phyloP scores from a whole-genome alignment of 2,329 filamentous ascomycete species.

The Fusarium phyllophilum region DNA sequence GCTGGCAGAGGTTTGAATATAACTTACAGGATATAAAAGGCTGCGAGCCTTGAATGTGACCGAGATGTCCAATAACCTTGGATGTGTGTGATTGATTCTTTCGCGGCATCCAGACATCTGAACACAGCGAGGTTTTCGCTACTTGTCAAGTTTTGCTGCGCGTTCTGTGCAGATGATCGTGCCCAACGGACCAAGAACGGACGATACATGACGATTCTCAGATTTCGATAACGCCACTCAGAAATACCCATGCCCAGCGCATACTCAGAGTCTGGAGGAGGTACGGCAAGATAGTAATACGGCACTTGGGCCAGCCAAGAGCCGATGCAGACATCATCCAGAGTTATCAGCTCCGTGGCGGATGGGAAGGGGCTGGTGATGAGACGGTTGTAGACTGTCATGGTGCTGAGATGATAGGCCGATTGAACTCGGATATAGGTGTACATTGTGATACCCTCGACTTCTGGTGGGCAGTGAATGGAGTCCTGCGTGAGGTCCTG shows the following conservation, averaged over 20 bases:
- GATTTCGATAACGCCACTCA: conserved; percentile 21
- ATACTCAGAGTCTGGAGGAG: conserved; percentile 10
- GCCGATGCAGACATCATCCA: conserved; percentile 24
- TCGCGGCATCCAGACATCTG: conserved; percentile 22
- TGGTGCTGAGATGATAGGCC: conserved; percentile 29
- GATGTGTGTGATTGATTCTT: conserved; percentile 17
- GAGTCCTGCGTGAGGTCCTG: conserved; percentile 21
- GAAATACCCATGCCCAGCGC: conserved; percentile 24
- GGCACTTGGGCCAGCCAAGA: conserved; percentile 29
- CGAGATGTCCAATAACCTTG: conserved; percentile 24
- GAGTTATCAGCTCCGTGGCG: conserved; percentile 20
- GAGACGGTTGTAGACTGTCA: conserved; percentile 27
- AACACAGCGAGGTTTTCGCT: conserved; percentile 25
- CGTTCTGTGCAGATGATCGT: neutral
- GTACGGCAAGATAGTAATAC: conserved; percentile 12
- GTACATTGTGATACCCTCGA: conserved; percentile 23
- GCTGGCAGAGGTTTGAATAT: fast-evolving
- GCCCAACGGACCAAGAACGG: conserved; percentile 30
- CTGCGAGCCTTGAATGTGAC: conserved; percentile 17
- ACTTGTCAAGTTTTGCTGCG: conserved; percentile 20
- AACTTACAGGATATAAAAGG: conserved; percentile 29
- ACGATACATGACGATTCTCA: conserved; percentile 29
- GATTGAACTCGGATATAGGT: conserved; percentile 27
- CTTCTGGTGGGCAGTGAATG: conserved; percentile 8
- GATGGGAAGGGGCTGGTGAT: conserved; percentile 31